phyloP scores from a whole-genome alignment of 179 eudicot species.

The Gypsophila paniculata region DNA sequence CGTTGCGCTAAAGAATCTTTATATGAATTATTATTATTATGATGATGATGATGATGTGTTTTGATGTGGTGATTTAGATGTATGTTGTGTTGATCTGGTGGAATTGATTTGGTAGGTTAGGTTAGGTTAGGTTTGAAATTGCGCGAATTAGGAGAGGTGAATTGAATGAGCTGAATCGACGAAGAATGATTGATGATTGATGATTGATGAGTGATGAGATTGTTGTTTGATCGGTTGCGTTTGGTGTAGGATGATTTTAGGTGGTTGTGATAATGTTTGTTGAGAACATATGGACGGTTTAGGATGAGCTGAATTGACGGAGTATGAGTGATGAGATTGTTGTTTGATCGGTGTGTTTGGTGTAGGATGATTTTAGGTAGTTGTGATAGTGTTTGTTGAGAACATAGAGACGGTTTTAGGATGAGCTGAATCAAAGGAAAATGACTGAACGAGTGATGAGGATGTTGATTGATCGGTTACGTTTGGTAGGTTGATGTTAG shows the following conservation, averaged over 20 bases:
- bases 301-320: not conserved
- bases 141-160: not conserved
- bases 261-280: not conserved
- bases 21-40: no score
- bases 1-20: no score
- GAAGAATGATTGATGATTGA: not conserved
- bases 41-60: no score
- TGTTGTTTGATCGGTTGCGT: not conserved
- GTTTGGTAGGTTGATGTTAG: not conserved
- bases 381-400: no score
- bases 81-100: not conserved
- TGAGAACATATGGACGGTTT: not conserved
- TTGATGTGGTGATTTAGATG: constrained; percentile 15
- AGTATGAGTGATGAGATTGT: no score
- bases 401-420: no score
- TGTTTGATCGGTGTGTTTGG: no score
- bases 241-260: not conserved
- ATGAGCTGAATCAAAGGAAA: no score
- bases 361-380: no score
- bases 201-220: not conserved
- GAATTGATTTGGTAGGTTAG: not conserved
- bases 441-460: not conserved
- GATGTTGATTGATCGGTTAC: not conserved
- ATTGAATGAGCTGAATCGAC: not conserved
- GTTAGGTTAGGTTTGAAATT: constrained; percentile 11